Conservation (phyloP, 192 early-diverging fungal genomes). For the Diversispora epigaea region DNA sequence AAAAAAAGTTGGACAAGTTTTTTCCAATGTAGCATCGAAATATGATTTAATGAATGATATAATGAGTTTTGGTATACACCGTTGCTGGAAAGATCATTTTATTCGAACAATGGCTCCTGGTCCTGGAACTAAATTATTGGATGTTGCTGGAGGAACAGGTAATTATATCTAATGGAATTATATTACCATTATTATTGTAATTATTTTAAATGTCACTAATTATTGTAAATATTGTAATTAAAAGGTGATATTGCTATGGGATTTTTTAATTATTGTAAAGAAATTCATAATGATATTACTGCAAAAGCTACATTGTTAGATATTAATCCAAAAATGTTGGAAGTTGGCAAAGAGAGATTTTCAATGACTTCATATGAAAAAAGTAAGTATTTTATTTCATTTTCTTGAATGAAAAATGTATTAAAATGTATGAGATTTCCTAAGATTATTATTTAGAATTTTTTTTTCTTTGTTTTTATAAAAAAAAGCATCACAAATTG, state of each 20-base stretch:
- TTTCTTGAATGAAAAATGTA: background rate
- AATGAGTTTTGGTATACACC: constrained; percentile 91
- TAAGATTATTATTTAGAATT: background rate
- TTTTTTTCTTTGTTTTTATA: background rate
- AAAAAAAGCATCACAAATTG: constrained; percentile 57
- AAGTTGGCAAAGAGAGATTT: constrained; percentile 80
- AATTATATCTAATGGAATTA: background rate
- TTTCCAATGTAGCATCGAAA: constrained; percentile 90
- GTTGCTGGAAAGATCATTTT: constrained; percentile 96
- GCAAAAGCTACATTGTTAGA: constrained; percentile 87
- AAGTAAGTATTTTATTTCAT: constrained; percentile 35
- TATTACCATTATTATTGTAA: background rate
- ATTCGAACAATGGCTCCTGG: constrained; percentile 80
- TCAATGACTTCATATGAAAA: constrained; percentile 49
- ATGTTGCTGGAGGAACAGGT: constrained; percentile 98
- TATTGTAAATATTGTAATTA: background rate
- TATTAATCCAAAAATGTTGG: constrained; percentile 96
- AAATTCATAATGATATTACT: constrained; percentile 58
- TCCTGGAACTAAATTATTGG: constrained; percentile 80
- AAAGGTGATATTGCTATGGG: constrained; percentile 92
- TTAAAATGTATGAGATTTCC: no score
- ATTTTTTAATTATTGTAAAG: constrained; percentile 83
- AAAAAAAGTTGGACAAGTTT: constrained; percentile 78
- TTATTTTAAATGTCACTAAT: background rate
- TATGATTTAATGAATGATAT: constrained; percentile 99